Conservation (phyloP, 1,284 basidiomycete species). For the Naganishia liquefaciens region DNA sequence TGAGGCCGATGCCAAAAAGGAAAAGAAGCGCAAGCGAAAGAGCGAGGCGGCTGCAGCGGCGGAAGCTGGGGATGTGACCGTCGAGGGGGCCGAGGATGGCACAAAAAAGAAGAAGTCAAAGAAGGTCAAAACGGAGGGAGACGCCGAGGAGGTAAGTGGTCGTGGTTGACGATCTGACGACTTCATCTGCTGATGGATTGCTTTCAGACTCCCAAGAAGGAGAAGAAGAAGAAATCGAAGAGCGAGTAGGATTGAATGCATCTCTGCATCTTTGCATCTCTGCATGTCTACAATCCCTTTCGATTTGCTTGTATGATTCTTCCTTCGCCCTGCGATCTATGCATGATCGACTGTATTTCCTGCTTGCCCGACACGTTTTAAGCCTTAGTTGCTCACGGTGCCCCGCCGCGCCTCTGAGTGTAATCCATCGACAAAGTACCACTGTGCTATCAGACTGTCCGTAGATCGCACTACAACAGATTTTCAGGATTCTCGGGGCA, state of each 20-base stretch:
- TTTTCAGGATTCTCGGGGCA: too few relatives aligned
- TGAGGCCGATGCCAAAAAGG: constrained; percentile 45
- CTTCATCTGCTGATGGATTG: constrained; percentile 25
- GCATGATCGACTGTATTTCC: too few relatives aligned
- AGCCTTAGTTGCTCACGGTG: too few relatives aligned
- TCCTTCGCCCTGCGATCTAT: neutral
- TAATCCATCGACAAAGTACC: too few relatives aligned
- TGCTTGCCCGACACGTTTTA: too few relatives aligned
- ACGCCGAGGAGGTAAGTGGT: constrained; percentile 61
- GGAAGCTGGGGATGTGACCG: constrained; percentile 54
- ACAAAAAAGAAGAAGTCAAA: constrained; percentile 60
- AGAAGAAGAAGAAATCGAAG: constrained; percentile 52
- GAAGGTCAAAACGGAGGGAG: constrained; percentile 61
- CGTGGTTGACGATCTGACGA: constrained; percentile 41
- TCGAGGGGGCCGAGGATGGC: constrained; percentile 52
- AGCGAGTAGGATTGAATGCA: constrained; percentile 40
- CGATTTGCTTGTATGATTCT: neutral
- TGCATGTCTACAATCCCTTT: neutral
- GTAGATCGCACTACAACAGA: too few relatives aligned
- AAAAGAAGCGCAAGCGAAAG: constrained; percentile 58
- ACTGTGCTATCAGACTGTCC: too few relatives aligned
- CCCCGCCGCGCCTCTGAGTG: too few relatives aligned
- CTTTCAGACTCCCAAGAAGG: constrained; percentile 34
- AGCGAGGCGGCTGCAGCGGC: constrained; percentile 42
- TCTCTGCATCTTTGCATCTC: neutral